Base-by-base conservation (phyloP, 352 stramenopile genomes). In the Phytophthora podocarpi region DNA sequence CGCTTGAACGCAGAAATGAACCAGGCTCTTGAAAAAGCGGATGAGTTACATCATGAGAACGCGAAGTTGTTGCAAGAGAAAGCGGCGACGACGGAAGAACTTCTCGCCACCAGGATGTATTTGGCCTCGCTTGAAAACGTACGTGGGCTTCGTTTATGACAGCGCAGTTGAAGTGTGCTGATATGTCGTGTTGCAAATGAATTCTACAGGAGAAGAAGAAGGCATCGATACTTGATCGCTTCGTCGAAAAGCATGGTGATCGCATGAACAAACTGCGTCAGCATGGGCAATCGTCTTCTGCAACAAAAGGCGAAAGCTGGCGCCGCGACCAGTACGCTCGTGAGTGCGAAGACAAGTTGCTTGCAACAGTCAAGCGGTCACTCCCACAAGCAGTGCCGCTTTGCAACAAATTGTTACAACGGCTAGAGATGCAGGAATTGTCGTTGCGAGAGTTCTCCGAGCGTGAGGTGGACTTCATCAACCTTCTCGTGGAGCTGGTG, bases 401-500 rank as follows among this genome's bases (percentile, higher is more conserved):
- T 1, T 76, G 80, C 48, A 90, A 83, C 75, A 89, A 91, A 51
- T 27, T 92, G 13, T 53, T 91, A 20, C 80, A 78, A 4, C 80
- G 80, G 20, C 70, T 93, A 2, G 80, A 91, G 57, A 65, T 87
- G 47, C 84, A 95, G 59, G 85, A 93, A 55, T 48, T 92, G 23
- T 80, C 82, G 28, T 52, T 95, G 26, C 69, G 80, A 5, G 84
- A 95, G 49, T 87, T 82, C 54, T 85, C 78, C 10, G 82, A 88
- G 46, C 79, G 82, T 2, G 81, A 95, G 58, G 74, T 89, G 5
- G 86, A 95, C 59, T 89, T 91, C 15, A 93, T 93, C 67, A 82
- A 91, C 36, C 53, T 95, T 36, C 66, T 95, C 1, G 79, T 92
- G 1, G 82, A 91, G 26, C 70, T 95, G 0, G 84, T 85, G 23